Evolutionary conservation across 495 filamentous ascomycete species (phyloP), one percentile per base, ranked within the genome.

Genomic region (Talaromyces liani): DNA sequence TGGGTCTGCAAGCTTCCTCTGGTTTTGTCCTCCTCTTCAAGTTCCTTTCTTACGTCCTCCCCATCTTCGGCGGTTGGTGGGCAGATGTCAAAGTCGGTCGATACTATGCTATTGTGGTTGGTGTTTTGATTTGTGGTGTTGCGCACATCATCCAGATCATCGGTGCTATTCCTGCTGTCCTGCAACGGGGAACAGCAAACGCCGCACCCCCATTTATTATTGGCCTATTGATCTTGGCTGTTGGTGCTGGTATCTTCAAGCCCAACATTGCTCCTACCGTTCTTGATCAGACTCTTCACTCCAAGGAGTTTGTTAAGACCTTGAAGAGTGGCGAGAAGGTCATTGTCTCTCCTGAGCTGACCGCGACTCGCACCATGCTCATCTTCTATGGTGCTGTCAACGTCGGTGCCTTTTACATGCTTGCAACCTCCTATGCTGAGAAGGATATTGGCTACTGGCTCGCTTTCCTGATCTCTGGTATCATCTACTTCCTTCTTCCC

Each of bases 131-230:
- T n/a, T 88, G 85, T 63, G 82, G 87, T 68, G 45, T 87, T 60
- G 85, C 85, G n/a, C 86, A 89, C 69, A 71, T 88, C 34, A 78
- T 90, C 60, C 82, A 88, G 70, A 74, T 88, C 51, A 73, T 78
- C 60, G 83, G 83, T n/a, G 87, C 85, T 10, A 74, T 86, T 14
- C 86, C 84, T 56, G 68, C 75, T 7, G 78, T 88, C 2, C 76
- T 91, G n/a, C 77, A 81, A 16, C 75, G 69, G 57, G 85, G 85
- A 22, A 54, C 41, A 27, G 14, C 66, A 0, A 75, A 78, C 39
- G 73, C 82, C 14, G 82, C 84, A 56, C 77, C 74, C 0, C 84
- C 85, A 6, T 88, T 83, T 68, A 81, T 88, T 64, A 65, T 88
- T 34, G 79, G 80, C 6, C 73, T 88, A 14, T 77, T 75, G 47